These are phyloP conservation scores for Neurospora crassa DNA, from an alignment of 2,329 filamentous ascomycete species.

Conservation along the genomic window DNA sequence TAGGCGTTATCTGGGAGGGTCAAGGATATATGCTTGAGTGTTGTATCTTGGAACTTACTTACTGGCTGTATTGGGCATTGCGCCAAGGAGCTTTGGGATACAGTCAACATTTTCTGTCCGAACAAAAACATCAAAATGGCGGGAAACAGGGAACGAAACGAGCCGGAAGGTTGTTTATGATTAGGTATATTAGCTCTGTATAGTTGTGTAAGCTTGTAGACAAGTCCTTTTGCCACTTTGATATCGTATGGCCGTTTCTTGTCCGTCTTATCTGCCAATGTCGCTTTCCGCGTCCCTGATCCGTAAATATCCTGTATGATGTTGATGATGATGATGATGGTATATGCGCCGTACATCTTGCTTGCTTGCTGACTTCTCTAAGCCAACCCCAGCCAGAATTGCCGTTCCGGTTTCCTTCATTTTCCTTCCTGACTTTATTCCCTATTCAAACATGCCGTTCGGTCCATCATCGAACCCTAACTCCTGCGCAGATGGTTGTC, in stretches of 20 bases:
- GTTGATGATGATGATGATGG: neutral
- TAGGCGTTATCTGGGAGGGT: neutral
- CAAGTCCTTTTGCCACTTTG: neutral
- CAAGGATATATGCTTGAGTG: neutral
- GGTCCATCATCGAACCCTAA: slow-evolving; percentile 81
- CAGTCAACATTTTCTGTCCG: neutral
- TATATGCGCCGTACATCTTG: neutral
- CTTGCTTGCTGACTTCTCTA: neutral
- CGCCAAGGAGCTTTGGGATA: neutral
- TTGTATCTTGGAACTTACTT: neutral
- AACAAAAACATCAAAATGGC: neutral
- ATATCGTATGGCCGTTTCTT: neutral
- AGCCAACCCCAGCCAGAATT: neutral
- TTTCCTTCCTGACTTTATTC: neutral
- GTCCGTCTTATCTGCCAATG: neutral
- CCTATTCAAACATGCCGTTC: slow-evolving; percentile 65
- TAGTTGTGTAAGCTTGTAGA: neutral
- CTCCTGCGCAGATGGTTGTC: slow-evolving; percentile 47
- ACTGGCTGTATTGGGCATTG: neutral
- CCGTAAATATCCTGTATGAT: neutral
- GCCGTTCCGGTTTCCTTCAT: neutral
- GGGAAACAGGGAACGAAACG: neutral
- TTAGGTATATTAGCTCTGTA: neutral
- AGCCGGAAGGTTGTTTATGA: neutral
- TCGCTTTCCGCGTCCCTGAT: neutral